A percentile compares a stretch with the other conserved stretches of the same genome.
phyloP scores from a whole-genome alignment of 495 filamentous ascomycete genomes.

The Xanthoparmelia taractica region DNA sequence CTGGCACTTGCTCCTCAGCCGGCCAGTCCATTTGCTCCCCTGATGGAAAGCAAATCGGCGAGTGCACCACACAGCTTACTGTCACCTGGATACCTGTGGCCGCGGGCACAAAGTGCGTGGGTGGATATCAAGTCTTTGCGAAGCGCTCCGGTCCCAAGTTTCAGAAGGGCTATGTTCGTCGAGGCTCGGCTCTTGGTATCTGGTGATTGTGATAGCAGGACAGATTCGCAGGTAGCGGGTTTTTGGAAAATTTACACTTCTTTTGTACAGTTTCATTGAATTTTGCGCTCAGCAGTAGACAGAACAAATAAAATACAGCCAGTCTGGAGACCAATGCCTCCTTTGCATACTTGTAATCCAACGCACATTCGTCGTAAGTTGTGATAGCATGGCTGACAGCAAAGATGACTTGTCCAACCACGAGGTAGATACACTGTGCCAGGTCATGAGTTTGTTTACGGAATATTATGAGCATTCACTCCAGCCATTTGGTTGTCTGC shows the following conservation, averaged over 20 bases:
- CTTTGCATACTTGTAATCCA: too few species aligned
- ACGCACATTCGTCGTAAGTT: too few species aligned
- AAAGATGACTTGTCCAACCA: too few species aligned
- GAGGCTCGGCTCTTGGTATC: background rate
- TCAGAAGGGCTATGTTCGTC: conserved; percentile 1
- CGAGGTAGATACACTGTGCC: too few species aligned
- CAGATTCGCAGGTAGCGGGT: background rate
- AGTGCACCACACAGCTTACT: conserved; percentile 19
- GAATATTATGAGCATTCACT: too few species aligned
- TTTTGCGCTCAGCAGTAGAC: too few species aligned
- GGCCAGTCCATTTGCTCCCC: conserved; percentile 26
- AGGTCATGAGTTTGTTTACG: too few species aligned
- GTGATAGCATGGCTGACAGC: too few species aligned
- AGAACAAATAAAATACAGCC: too few species aligned
- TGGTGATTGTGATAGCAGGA: background rate
- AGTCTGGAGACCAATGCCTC: too few species aligned
- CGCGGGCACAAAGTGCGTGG: conserved; percentile 21
- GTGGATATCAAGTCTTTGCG: conserved; percentile 13
- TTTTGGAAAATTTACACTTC: background rate
- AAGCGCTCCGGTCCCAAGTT: background rate
- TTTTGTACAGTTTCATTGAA: background rate
- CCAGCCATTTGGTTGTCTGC: too few species aligned
- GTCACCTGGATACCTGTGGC: conserved; percentile 25
- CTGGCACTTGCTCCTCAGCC: conserved; percentile 14
- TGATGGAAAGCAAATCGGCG: conserved; percentile 25